A percentile compares a stretch with the other conserved stretches of the same genome.
Evolutionary conservation across 106 monocot species (phyloP).

Genomic region (Phalaenopsis aphrodite): DNA sequence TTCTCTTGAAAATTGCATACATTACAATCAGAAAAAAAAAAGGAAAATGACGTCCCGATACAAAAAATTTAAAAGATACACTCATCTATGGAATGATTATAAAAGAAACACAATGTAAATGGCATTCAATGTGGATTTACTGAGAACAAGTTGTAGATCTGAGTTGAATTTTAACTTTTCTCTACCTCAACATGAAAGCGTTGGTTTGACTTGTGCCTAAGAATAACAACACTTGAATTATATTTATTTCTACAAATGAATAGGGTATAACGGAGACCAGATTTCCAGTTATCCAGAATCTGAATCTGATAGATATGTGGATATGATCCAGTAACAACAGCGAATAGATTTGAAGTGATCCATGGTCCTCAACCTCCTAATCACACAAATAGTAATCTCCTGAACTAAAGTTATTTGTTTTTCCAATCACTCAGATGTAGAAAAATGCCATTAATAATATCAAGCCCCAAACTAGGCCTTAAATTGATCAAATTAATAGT

Average conservation of each 20-base stretch:
- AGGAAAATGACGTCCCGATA: neutral
- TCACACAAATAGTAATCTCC: neutral
- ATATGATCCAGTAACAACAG: neutral
- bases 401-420: neutral
- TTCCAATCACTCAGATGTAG: neutral
- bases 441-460: neutral
- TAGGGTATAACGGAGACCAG: too few species aligned
- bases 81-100: neutral
- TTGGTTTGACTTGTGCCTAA: too few species aligned
- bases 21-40: neutral
- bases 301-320: neutral
- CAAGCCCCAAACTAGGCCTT: neutral
- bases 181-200: too few species aligned
- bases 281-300: too few species aligned
- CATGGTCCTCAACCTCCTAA: neutral
- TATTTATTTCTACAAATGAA: too few species aligned
- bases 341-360: neutral
- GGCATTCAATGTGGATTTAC: neutral
- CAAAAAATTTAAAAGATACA: neutral
- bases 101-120: neutral
- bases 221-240: too few species aligned
- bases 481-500: slow-evolving; percentile 3
- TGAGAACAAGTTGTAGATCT: neutral
- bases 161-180: neutral
- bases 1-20: neutral